Conservation (phyloP, 352 stramenopile species). For the Aphanomyces stellatus region DNA sequence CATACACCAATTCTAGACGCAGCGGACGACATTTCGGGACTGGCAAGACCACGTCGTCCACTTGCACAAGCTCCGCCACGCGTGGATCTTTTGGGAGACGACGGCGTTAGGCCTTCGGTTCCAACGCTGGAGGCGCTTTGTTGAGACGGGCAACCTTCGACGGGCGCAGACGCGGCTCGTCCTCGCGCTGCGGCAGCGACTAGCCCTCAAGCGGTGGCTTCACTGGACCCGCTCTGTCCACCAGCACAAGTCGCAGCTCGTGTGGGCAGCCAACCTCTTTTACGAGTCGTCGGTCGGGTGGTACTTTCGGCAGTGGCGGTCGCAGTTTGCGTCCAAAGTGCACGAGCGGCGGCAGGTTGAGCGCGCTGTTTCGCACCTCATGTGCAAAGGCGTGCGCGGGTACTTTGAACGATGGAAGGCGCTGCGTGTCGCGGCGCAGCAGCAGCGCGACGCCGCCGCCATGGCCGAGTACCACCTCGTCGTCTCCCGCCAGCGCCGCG, state of each 20-base stretch:
- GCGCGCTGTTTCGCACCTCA: background rate
- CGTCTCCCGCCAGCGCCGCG: background rate
- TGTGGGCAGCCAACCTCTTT: background rate
- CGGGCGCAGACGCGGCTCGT: background rate
- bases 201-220: background rate
- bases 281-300: background rate
- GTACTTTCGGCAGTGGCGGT: background rate
- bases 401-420: conserved; percentile 1
- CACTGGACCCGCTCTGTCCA: background rate
- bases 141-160: background rate
- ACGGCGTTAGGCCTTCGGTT: background rate
- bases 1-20: background rate
- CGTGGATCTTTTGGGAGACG: background rate
- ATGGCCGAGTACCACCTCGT: conserved; percentile 2
- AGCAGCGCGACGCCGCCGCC: background rate
- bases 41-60: background rate
- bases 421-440: background rate
- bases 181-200: background rate
- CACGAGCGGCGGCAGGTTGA: background rate
- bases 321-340: background rate
- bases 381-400: background rate
- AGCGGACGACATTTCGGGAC: background rate
- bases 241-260: background rate
- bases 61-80: background rate
- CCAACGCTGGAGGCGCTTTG: background rate